A percentile compares a stretch with the other conserved stretches of the same genome.
These are phyloP conservation scores for Saccharomyces pastorianus DNA, from an alignment of 1,139 yeast species.

Conservation along the genomic window DNA sequence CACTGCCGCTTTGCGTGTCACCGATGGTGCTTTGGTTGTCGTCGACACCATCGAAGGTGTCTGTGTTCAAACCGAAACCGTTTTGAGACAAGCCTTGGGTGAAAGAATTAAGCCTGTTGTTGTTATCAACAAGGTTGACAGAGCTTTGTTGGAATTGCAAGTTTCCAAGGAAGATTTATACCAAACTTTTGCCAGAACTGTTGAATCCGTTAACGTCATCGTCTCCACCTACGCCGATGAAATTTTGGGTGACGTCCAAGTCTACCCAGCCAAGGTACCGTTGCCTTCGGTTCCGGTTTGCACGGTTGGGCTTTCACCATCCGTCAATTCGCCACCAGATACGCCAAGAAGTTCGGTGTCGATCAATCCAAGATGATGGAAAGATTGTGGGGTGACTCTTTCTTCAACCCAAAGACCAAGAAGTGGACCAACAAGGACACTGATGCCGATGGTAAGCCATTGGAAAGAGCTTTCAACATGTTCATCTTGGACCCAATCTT, in stretches of 20 bases:
- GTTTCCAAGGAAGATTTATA: conserved; percentile 97
- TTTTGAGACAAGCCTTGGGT: conserved; percentile 97
- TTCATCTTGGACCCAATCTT: conserved; percentile 98
- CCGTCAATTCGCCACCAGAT: conserved; percentile 97
- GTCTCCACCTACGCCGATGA: conserved; percentile 92
- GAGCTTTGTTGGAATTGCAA: conserved; percentile 98
- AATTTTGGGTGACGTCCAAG: conserved; percentile 92
- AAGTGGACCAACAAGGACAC: conserved; percentile 97
- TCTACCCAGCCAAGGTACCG: conserved; percentile 99
- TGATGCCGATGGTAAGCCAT: conserved; percentile 90
- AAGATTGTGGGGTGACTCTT: conserved; percentile 99
- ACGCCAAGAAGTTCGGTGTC: conserved; percentile 99
- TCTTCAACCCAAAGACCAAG: conserved; percentile 99
- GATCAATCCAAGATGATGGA: conserved; percentile 97
- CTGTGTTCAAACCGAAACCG: conserved; percentile 99
- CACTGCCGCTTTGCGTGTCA: conserved; percentile 99
- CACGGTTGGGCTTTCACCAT: conserved; percentile 99
- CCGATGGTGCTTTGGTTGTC: conserved; percentile 99
- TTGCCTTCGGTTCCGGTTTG: conserved; percentile 99
- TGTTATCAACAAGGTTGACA: conserved; percentile 97
- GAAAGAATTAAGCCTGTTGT: conserved; percentile 99
- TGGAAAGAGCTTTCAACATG: conserved; percentile 99
- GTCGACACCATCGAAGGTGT: conserved; percentile 99
- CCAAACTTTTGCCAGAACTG: conserved; percentile 97
- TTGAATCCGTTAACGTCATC: conserved; percentile 97